Evolutionary conservation across 345 rosid species (phyloP), one percentile per base, ranked within the genome.

Genomic region (Microcos paniculata): DNA sequence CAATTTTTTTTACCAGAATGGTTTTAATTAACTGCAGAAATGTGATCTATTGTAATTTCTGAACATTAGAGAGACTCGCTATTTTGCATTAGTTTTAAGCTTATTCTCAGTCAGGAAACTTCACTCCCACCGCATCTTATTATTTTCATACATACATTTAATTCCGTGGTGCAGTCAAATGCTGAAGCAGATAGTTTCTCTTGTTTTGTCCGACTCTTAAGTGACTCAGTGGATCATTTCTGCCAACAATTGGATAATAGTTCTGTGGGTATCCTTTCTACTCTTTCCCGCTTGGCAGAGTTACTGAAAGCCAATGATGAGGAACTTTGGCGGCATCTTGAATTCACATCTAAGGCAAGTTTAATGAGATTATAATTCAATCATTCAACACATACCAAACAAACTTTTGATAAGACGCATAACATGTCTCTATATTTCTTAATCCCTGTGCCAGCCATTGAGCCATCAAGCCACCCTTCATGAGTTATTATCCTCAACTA

Each of bases 201-300:
- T 30, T 91, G 91, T 57, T 89, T 91, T 81, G 89, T 89, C 48
- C 76, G 87, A 52, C 80, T 91, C 45, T 57, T 91, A 76, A 77
- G 93, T 13, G 93, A 91, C 57, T 91, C 91, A 2, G 88, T 91
- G 78, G 96, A 91, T 77, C 91, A 91, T 79, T 88, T 91, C 72
- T 89, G 96, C 74, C 85, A 89, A 75, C 91, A 86, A 76, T 45
- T 91, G 76, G 96, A 91, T 76, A 86, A 91, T 66, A 91, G 93
- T 82, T 77, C 91, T 0, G 90, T 78, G 53, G 93, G 93, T 51
- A 91, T 91, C 69, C 88, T 89, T 61, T 79, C 91, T 56, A 88
- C 96, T 62, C 89, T 89, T 74, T 85, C 89, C 52, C 85, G 81
- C 69, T 83, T 91, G 82, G 65, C 89, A 24, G 90, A 87, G 55